Percentiles rank a stretch among this genome's conserved stretches.
Conservation (phyloP, 345 rosid genomes). For the Hypericum perforatum region DNA sequence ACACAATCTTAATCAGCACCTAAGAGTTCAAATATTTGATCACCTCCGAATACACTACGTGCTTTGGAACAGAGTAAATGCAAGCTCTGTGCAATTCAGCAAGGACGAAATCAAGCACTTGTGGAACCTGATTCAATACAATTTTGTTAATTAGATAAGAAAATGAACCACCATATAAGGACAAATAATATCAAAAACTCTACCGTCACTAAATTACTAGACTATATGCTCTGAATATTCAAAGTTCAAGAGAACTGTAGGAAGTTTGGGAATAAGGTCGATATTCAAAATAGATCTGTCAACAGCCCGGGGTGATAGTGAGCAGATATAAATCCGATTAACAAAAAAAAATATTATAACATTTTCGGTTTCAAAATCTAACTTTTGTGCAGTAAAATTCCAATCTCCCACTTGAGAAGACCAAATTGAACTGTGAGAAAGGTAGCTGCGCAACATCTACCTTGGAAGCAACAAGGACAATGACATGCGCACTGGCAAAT, state of each 20-base stretch:
- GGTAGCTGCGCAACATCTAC: slow-evolving; percentile 21
- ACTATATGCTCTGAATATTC: no score
- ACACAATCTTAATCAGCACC: neutral
- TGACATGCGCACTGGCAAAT: slow-evolving; percentile 64
- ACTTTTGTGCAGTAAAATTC: no score
- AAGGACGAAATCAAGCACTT: slow-evolving; percentile 70
- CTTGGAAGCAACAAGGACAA: slow-evolving; percentile 67
- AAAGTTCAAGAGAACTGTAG: no score
- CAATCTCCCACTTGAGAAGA: no score
- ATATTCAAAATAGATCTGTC: no score
- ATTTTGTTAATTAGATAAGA: neutral
- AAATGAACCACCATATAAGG: slow-evolving; percentile 1
- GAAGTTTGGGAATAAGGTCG: no score
- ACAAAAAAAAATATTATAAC: no score
- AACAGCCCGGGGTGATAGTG: no score
- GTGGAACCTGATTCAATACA: slow-evolving; percentile 50
- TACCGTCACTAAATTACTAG: no score
- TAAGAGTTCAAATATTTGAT: neutral
- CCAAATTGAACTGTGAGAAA: neutral
- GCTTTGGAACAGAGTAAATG: slow-evolving; percentile 85
- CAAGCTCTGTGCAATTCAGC: slow-evolving; percentile 85
- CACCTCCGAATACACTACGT: slow-evolving; percentile 61
- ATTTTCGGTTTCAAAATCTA: no score
- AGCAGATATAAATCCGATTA: no score
- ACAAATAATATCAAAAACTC: no score